A percentile compares a stretch with the other conserved stretches of the same genome.
Conservation (phyloP, 257 asterid species). For the Perilla frutescens region DNA sequence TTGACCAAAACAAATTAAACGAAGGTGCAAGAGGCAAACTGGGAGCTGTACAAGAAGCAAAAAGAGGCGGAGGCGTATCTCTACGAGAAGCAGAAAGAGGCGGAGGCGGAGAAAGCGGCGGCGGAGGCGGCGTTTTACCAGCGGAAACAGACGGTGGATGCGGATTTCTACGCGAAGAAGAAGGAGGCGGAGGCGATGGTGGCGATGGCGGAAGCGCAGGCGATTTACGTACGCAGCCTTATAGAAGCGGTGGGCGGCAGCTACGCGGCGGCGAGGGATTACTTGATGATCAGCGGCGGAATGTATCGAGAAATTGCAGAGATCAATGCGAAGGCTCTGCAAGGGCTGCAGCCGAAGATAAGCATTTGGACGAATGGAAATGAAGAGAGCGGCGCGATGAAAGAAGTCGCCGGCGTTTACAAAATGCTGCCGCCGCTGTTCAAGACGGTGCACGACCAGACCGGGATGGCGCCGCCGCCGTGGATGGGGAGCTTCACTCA, state of each 20-base stretch:
- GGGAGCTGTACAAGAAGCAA: slow-evolving; percentile 70
- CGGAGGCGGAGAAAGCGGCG: slow-evolving; percentile 54
- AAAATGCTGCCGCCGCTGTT: slow-evolving; percentile 68
- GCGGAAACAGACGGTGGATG: slow-evolving; percentile 54
- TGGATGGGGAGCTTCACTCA: slow-evolving; percentile 55
- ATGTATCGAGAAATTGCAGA: slow-evolving; percentile 59
- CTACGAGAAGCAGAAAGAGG: slow-evolving; percentile 62
- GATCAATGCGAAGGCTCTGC: slow-evolving; percentile 59
- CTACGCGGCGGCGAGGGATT: slow-evolving; percentile 59
- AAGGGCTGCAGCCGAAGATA: slow-evolving; percentile 65
- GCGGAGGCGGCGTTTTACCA: slow-evolving; percentile 55
- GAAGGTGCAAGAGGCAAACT: slow-evolving; percentile 69
- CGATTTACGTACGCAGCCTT: slow-evolving; percentile 48
- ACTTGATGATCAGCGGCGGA: slow-evolving; percentile 64
- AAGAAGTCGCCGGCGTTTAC: slow-evolving; percentile 59
- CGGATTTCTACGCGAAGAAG: slow-evolving; percentile 57
- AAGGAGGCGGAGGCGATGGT: slow-evolving; percentile 74
- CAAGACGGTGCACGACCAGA: slow-evolving; percentile 66
- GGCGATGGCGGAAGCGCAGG: slow-evolving; percentile 73
- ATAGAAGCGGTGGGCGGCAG: slow-evolving; percentile 61
- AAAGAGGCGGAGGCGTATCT: slow-evolving; percentile 67
- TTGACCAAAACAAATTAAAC: no score
- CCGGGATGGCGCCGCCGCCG: slow-evolving; percentile 67
- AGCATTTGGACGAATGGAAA: slow-evolving; percentile 65
- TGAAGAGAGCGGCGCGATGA: slow-evolving; percentile 41